phyloP scores from a whole-genome alignment of 768 basidiomycete genomes.

The Pulveroboletus sp. region DNA sequence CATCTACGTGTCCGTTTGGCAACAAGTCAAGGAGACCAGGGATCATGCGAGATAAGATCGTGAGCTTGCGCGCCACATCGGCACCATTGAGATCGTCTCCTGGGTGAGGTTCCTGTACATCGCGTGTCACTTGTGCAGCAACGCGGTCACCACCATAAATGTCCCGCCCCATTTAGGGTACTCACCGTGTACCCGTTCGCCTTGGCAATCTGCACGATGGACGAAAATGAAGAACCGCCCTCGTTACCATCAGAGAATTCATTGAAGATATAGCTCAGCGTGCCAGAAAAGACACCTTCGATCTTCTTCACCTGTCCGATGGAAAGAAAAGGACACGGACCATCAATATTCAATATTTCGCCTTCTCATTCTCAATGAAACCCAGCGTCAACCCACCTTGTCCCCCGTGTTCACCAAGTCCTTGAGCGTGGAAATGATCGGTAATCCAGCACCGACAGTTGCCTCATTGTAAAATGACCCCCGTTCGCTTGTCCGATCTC shows the following conservation, averaged over 20 bases:
- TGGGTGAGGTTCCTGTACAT: constrained; percentile 86
- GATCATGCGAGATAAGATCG: constrained; percentile 85
- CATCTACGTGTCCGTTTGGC: constrained; percentile 73
- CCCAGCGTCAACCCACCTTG: constrained; percentile 46
- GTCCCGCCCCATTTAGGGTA: not conserved
- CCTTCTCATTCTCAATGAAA: not conserved
- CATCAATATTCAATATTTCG: not conserved
- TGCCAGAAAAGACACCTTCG: constrained; percentile 97
- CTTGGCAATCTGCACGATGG: constrained; percentile 82
- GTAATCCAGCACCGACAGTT: constrained; percentile 94
- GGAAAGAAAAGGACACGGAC: not conserved
- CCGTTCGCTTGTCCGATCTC: constrained; percentile 19
- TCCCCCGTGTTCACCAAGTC: constrained; percentile 92
- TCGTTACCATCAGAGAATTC: constrained; percentile 74
- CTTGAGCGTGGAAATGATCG: constrained; percentile 86
- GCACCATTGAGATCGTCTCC: constrained; percentile 95
- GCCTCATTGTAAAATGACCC: constrained; percentile 79
- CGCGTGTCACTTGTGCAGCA: constrained; percentile 21
- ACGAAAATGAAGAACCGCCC: constrained; percentile 75
- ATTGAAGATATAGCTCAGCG: constrained; percentile 99
- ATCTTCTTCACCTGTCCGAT: constrained; percentile 68
- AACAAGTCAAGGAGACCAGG: constrained; percentile 47
- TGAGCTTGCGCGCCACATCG: constrained; percentile 95
- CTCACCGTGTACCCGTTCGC: constrained; percentile 92
- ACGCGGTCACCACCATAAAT: not conserved